Percentiles rank a stretch among this genome's conserved stretches.
phyloP scores from a whole-genome alignment of 83 land plant species.

The Diphasiastrum complanatum region DNA sequence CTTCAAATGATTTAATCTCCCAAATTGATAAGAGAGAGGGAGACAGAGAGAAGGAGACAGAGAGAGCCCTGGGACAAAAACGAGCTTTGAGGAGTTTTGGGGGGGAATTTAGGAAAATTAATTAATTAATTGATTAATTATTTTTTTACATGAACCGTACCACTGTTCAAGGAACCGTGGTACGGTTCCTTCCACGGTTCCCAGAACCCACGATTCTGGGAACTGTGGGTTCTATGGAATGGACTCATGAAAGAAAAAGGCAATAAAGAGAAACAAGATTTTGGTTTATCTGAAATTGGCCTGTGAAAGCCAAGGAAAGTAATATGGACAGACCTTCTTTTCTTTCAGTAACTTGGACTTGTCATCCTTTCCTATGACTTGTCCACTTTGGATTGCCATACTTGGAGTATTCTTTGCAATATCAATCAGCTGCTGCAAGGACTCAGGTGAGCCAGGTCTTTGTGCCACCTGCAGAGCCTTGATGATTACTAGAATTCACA shows the following conservation, averaged over 20 bases:
- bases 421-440: constrained; percentile 82
- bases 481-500: not conserved
- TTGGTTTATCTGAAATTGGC: not conserved
- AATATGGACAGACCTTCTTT: constrained; percentile 48
- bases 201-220: no score
- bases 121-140: no score
- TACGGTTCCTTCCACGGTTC: no score
- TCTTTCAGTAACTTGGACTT: constrained; percentile 53
- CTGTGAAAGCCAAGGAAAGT: not conserved
- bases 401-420: constrained; percentile 51
- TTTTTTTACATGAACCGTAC: no score
- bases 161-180: no score
- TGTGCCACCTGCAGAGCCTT: constrained; percentile 52
- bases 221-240: no score
- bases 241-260: not conserved
- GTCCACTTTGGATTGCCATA: constrained; percentile 21
- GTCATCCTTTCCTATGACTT: constrained; percentile 50
- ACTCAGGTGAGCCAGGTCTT: constrained; percentile 86
- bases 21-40: no score
- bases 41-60: no score
- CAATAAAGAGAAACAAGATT: not conserved
- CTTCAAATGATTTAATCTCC: no score
- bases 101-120: no score
- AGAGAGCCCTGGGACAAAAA: no score
- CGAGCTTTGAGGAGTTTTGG: no score